Evolutionary conservation across 306 rosid species (phyloP).

Genomic region (Neltuma alba): DNA sequence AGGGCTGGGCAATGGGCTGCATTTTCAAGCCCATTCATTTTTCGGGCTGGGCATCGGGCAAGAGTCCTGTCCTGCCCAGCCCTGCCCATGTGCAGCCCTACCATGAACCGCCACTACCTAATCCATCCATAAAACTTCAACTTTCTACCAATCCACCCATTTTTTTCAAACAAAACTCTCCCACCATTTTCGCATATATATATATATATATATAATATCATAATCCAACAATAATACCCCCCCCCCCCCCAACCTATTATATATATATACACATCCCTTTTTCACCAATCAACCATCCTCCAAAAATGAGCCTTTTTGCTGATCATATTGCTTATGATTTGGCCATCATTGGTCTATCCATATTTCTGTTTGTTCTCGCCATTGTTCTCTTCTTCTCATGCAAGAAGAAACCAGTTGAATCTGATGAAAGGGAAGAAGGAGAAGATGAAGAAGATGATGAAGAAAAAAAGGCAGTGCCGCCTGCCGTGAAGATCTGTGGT

Average conservation of each 20-base stretch:
- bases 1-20: no score
- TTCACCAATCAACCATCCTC: background rate
- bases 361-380: slow-evolving; percentile 54
- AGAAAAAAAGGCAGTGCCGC: slow-evolving; percentile 43
- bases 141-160: background rate
- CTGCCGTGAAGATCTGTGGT: slow-evolving; percentile 49
- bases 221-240: background rate
- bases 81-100: no score
- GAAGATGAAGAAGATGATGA: background rate
- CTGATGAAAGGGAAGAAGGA: slow-evolving; percentile 11
- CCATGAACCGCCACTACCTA: slow-evolving; percentile 2
- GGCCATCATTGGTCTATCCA: slow-evolving; percentile 47
- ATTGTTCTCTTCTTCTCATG: slow-evolving; percentile 50
- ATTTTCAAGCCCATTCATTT: no score
- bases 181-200: background rate
- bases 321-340: slow-evolving; percentile 50
- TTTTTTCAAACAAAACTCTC: background rate
- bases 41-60: no score
- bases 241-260: background rate
- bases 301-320: slow-evolving; percentile 47
- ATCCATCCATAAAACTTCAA: background rate
- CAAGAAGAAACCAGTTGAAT: slow-evolving; percentile 57
- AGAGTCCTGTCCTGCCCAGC: no score
- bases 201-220: no score
- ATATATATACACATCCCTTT: background rate